These are phyloP conservation scores for Taxillus chinensis DNA, from an alignment of 164 flowering plant species.

Conservation along the genomic window DNA sequence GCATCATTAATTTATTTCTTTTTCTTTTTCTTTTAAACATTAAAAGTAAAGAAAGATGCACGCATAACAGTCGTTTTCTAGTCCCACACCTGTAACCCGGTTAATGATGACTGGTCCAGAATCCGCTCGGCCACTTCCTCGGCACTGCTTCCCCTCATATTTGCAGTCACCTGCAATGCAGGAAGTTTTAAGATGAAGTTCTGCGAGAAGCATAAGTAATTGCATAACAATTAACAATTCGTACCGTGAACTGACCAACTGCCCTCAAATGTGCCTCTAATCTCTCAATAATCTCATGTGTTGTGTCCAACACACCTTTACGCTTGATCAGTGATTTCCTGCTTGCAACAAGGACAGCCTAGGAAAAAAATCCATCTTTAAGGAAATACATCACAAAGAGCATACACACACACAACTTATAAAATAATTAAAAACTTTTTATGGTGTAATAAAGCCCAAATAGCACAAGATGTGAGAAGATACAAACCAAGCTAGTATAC, in stretches of 20 bases:
- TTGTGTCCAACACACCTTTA: constrained; percentile 54
- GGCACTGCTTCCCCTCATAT: constrained; percentile 87
- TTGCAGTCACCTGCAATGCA: constrained; percentile 67
- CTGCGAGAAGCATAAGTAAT: not conserved
- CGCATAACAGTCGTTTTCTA: not conserved
- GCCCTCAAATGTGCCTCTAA: constrained; percentile 93
- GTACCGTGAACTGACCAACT: constrained; percentile 75
- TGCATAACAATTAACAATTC: constrained; percentile 10
- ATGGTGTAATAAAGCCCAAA: no score
- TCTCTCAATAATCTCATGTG: constrained; percentile 93
- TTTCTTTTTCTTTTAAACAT: no score
- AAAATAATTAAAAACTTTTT: no score
- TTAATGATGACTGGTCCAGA: constrained; percentile 61
- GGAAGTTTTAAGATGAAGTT: constrained; percentile 8
- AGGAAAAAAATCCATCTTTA: constrained; percentile 10
- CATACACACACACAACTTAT: no score
- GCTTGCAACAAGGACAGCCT: constrained; percentile 95
- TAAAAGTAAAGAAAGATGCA: not conserved
- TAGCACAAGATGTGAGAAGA: not conserved
- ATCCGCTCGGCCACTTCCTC: constrained; percentile 85
- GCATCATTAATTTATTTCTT: no score
- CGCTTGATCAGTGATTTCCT: constrained; percentile 55
- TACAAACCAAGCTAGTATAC: constrained; percentile 21
- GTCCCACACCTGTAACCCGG: constrained; percentile 75
- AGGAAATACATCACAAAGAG: constrained; percentile 1